phyloP scores from a whole-genome alignment of 169 alveolate genomes.

The Pseudocohnilembus persalinus region DNA sequence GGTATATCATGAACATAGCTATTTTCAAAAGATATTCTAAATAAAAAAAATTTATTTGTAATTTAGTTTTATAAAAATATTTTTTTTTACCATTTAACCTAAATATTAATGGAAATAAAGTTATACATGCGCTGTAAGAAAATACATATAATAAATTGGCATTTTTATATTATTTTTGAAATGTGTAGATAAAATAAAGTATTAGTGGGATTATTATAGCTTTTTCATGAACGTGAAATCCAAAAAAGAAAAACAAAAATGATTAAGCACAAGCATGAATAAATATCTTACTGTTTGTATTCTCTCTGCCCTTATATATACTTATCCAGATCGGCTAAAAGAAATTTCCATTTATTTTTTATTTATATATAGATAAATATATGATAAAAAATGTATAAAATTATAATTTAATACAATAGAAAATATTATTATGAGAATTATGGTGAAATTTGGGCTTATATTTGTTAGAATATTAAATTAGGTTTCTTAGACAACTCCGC shows the following conservation, averaged over 20 bases:
- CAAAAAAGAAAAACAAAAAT: constrained; percentile 60
- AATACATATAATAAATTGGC: background rate
- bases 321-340: constrained; percentile 30
- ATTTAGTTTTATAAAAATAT: background rate
- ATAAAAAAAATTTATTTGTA: background rate
- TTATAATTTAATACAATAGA: constrained; percentile 29
- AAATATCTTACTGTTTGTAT: constrained; percentile 6
- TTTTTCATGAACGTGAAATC: constrained; percentile 85
- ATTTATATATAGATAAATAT: background rate
- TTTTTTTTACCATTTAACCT: background rate
- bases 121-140: background rate
- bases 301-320: background rate
- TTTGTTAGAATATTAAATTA: constrained; percentile 42
- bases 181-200: background rate
- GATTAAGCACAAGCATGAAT: constrained; percentile 38
- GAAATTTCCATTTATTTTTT: too few species aligned
- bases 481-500: constrained; percentile 49
- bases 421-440: constrained; percentile 23
- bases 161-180: background rate
- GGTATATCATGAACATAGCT: background rate
- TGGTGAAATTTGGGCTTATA: constrained; percentile 34
- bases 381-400: background rate
- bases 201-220: constrained; percentile 58
- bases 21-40: background rate
- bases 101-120: background rate